Base-by-base conservation (phyloP, 2,329 filamentous ascomycete species). In the Coniella vitis region DNA sequence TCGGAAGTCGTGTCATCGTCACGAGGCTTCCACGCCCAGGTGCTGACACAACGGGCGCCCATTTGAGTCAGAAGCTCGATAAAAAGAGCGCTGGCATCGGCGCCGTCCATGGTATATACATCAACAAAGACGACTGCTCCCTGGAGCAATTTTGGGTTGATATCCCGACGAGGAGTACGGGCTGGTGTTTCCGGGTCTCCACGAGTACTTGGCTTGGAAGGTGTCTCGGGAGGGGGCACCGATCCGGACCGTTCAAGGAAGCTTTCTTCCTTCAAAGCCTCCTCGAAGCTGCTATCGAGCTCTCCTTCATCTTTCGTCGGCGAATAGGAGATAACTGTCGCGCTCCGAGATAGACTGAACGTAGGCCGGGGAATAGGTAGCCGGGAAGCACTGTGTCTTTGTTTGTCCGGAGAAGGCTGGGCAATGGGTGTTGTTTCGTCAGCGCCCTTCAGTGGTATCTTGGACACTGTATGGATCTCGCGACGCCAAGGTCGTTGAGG, bases 91-190 rank as follows among this genome's bases (percentile, higher is more conserved):
- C 85, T 88, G 7, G 86, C 86, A 65, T 93, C 86, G 20, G 82
- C 83, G 5, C 89, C 89, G 59, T 93, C 86, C 8, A 79, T 86
- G 1, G 87, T 90, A 61, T 88, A 81, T 2, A 94, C 87, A 63
- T 95, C 89, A 2, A 93, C 86, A 61, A 83, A 89, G 4, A 93
- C 86, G 3, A 89, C 79, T 14, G 83, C 86, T 1, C 88, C 89
- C 17, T 76, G 74, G 3, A 91, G 72, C 3, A 86, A 63, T 0
- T 63, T 60, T 3, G 72, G 65, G 55, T 80, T 69, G 9, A 81
- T 55, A 47, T 82, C 74, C 2, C 69, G 69, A 5, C 75, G 73
- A 17, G 78, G 75, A 19, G 78, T 81, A 32, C 75, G 74, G 3
- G 73, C 73, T 3, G 79, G 79, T 0, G 78, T 82, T 13, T 71